Percentiles rank a stretch among this genome's conserved stretches.
These are phyloP conservation scores for Fusarium sp. DNA, from an alignment of 2,329 filamentous ascomycete species.

Conservation along the genomic window DNA sequence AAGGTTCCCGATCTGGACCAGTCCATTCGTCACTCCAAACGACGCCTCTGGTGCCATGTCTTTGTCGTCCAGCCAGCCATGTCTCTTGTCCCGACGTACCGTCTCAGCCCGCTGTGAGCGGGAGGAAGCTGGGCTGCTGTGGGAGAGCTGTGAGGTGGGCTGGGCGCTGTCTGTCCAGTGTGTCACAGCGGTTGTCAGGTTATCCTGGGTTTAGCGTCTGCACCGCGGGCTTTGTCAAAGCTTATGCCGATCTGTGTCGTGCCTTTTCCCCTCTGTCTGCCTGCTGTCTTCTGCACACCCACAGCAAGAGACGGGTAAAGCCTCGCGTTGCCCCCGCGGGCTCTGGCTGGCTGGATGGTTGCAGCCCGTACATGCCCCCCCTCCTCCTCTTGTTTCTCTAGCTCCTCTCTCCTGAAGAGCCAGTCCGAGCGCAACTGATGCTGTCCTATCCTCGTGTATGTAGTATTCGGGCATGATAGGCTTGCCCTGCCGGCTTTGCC, in stretches of 20 bases:
- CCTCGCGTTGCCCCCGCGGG: background rate
- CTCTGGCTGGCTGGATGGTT: background rate
- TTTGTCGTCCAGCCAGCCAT: constrained; percentile 10
- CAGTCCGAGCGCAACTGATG: constrained; percentile 1
- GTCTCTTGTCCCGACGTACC: background rate
- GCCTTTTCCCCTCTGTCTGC: background rate
- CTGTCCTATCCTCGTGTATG: background rate
- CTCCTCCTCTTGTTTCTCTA: background rate
- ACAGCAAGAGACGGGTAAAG: background rate
- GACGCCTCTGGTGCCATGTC: constrained; percentile 23
- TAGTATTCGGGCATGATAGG: background rate
- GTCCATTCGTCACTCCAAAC: constrained; percentile 16
- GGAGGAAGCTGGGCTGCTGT: background rate
- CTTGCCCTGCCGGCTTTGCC: background rate
- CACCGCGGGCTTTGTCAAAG: background rate
- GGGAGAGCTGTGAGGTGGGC: background rate
- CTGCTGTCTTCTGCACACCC: constrained; percentile 5
- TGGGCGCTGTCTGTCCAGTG: background rate
- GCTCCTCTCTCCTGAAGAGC: background rate
- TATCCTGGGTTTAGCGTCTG: background rate
- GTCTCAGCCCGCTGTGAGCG: constrained; percentile 2
- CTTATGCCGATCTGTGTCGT: constrained; percentile 11
- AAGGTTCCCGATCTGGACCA: constrained; percentile 29
- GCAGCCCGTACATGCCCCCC: background rate
- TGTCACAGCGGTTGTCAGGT: background rate